Base-by-base conservation (phyloP, 2,329 filamentous ascomycete genomes). In the Dichotomopilus funicola region DNA sequence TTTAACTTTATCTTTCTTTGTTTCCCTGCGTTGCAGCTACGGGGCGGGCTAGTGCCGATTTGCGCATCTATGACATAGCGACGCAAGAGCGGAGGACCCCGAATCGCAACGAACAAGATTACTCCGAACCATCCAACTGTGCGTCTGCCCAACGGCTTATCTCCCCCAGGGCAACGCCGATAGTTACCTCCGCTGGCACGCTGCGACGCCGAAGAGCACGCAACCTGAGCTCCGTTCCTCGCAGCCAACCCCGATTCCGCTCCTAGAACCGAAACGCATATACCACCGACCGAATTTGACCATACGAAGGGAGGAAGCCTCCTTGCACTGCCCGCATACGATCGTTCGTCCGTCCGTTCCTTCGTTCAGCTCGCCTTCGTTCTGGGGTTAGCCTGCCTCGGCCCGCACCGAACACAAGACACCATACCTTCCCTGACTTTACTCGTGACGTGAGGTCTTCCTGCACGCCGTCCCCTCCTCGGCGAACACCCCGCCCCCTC, bases 31-130 rank as follows among this genome's bases (percentile, higher is more conserved):
- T 40, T 37, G 11, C 19, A 27, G 19, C 19, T 12, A n/a, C 40
- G 46, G 40, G 35, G 46, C 36, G 35, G 35, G 50, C 50, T 48
- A 53, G 19, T 50, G n/a, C 50, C 46, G 34, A 49, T 45, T 49
- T 33, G 45, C 31, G 13, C 35, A 49, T 53, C 54, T 33, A 56
- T 56, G 54, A 56, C 54, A 56, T 56, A 56, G 50, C 54, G 46
- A 43, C 49, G 36, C n/a, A 40, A n/a, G 19, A 42, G 41, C 41
- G 41, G 47, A 42, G 41, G 36, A 27, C 19, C 19, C 41, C 47
- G 36, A 49, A 27, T n/a, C 35, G 19, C 33, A 13, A 35, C 48
- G 27, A 27, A 9, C 31, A 19, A 11, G n/a, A 49, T 40, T 31
- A 11, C 36, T 46, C 27, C 27, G 43, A 13, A 34, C 36, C 40